phyloP scores from a whole-genome alignment of 2,329 filamentous ascomycete species.

The Beauveria bassiana region DNA sequence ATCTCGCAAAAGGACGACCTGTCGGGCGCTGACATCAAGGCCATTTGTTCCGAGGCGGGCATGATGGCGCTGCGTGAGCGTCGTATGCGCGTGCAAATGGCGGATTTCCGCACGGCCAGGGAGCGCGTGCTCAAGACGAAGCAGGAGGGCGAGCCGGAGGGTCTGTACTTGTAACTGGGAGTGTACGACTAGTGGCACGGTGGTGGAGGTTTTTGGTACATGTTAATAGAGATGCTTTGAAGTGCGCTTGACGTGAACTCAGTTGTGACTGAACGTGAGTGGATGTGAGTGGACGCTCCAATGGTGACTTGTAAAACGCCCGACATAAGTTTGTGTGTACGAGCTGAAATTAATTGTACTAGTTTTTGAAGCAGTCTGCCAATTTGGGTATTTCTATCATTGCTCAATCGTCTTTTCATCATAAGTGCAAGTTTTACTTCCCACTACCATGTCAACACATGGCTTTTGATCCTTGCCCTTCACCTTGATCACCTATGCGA shows the following conservation, averaged over 20 bases:
- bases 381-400: not conserved
- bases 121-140: slow-evolving; percentile 97
- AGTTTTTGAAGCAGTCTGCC: not conserved
- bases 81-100: slow-evolving; percentile 98
- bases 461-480: not conserved
- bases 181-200: slow-evolving; percentile 18
- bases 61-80: slow-evolving; percentile 89
- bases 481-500: not conserved
- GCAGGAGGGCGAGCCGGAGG: slow-evolving; percentile 96
- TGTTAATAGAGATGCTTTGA: slow-evolving; percentile 4
- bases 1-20: slow-evolving; percentile 98
- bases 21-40: slow-evolving; percentile 95
- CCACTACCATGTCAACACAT: too few species aligned
- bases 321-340: too few species aligned
- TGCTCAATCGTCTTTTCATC: not conserved
- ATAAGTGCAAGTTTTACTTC: too few species aligned
- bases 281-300: not conserved
- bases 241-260: not conserved
- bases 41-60: slow-evolving; percentile 95
- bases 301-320: not conserved
- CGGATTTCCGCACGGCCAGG: slow-evolving; percentile 86
- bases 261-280: not conserved
- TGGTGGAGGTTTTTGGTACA: slow-evolving; percentile 1
- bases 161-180: slow-evolving; percentile 78
- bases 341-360: not conserved